Conservation (phyloP, 345 rosid species). For the Citrus hindsii region DNA sequence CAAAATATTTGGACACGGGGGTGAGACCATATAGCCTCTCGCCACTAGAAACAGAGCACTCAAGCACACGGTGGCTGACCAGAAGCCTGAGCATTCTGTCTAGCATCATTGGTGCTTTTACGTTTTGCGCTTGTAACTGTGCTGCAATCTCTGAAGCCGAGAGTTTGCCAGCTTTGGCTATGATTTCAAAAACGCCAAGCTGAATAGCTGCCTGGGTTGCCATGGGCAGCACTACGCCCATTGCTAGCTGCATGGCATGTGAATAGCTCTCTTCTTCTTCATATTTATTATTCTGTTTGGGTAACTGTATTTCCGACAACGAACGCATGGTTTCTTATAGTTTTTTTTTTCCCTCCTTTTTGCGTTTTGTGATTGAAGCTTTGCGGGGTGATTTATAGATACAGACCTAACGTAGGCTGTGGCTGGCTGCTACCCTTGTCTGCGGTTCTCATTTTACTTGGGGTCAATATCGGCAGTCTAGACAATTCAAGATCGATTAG, state of each 20-base stretch:
- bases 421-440: too few species aligned
- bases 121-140: constrained; percentile 13
- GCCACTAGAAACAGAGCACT: constrained; percentile 16
- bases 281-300: not conserved
- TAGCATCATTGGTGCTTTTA: constrained; percentile 23
- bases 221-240: constrained; percentile 41
- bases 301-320: not conserved
- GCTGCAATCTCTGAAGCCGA: constrained; percentile 31
- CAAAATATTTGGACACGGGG: constrained; percentile 26
- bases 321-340: not conserved
- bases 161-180: constrained; percentile 25
- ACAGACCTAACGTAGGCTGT: too few species aligned
- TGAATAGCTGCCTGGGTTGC: constrained; percentile 44
- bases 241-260: not conserved
- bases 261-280: not conserved
- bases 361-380: not conserved
- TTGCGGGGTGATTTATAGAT: not conserved
- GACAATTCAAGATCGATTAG: too few species aligned
- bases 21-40: constrained; percentile 21
- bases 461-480: too few species aligned
- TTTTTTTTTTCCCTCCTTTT: too few species aligned
- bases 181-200: constrained; percentile 41
- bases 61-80: constrained; percentile 26
- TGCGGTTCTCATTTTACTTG: too few species aligned
- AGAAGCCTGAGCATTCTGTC: constrained; percentile 37